Evolutionary conservation across 169 alveolate genomes (phyloP).

Genomic region (Plasmodium knowlesi): DNA sequence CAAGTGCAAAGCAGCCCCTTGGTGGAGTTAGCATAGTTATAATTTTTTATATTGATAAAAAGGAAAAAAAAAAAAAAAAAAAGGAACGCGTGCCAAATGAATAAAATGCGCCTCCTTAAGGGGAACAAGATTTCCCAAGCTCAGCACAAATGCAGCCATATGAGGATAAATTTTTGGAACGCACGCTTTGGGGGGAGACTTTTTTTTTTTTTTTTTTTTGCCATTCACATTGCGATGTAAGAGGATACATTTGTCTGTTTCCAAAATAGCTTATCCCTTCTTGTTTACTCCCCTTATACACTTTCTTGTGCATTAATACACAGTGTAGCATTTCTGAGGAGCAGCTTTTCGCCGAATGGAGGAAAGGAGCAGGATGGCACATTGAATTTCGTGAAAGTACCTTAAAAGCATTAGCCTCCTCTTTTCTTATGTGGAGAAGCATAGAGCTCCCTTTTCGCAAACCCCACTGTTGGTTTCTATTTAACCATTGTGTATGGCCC

Average conservation of each 20-base stretch:
- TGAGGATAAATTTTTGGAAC: not conserved
- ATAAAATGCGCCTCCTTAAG: not conserved
- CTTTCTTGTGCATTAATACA: not conserved
- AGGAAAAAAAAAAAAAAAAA: not conserved
- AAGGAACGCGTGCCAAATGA: not conserved
- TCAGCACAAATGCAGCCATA: not conserved
- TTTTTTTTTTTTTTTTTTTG: too few species aligned
- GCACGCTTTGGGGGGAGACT: not conserved
- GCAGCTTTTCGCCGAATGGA: not conserved
- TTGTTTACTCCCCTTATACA: not conserved
- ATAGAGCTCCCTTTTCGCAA: not conserved
- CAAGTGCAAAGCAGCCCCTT: not conserved
- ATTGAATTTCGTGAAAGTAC: not conserved
- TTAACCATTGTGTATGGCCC: not conserved
- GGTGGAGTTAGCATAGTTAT: not conserved
- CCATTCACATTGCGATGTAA: not conserved
- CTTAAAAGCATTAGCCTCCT: not conserved
- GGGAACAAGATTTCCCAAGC: not conserved
- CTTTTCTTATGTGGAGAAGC: not conserved
- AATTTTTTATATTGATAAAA: not conserved
- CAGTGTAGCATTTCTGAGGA: not conserved
- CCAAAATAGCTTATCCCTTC: not conserved
- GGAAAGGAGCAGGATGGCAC: not conserved
- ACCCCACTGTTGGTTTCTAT: not conserved
- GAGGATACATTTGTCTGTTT: not conserved